Evolutionary conservation across 306 rosid genomes (phyloP).

Genomic region (Mimosa bimucronata): DNA sequence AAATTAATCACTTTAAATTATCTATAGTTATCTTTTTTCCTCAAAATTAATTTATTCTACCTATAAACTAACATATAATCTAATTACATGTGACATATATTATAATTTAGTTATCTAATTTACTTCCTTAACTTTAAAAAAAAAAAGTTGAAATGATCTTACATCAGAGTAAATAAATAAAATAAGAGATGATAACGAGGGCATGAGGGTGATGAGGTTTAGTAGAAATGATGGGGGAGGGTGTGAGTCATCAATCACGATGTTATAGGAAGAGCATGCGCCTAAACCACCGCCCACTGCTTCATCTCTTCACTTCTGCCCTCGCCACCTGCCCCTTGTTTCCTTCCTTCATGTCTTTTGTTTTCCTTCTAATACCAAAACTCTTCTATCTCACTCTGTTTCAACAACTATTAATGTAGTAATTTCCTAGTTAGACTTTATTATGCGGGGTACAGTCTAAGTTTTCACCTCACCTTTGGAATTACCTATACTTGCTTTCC

Average conservation of each 20-base stretch:
- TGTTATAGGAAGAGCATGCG: conserved; percentile 23
- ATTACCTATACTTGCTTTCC: conserved; percentile 39
- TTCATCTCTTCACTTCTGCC: neutral
- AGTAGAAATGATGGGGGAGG: neutral
- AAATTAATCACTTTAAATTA: no score
- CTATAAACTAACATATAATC: no score
- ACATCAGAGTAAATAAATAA: no score
- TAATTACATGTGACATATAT: no score
- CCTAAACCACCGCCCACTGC: conserved; percentile 47
- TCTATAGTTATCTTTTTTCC: no score
- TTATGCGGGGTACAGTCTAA: conserved; percentile 16
- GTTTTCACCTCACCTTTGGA: conserved; percentile 33
- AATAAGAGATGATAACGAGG: neutral
- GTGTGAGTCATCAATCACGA: neutral
- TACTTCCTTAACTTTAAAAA: no score
- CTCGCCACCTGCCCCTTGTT: conserved; percentile 58
- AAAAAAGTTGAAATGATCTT: no score
- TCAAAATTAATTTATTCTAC: no score
- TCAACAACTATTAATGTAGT: no score
- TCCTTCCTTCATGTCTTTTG: conserved; percentile 17
- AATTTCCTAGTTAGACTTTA: neutral
- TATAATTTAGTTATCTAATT: no score
- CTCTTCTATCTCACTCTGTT: no score
- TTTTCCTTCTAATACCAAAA: neutral
- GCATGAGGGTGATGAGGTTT: neutral